Percentiles rank a stretch among this genome's conserved stretches.
Conservation (phyloP, 2,329 filamentous ascomycete species). For the Talaromyces amestolkiae region DNA sequence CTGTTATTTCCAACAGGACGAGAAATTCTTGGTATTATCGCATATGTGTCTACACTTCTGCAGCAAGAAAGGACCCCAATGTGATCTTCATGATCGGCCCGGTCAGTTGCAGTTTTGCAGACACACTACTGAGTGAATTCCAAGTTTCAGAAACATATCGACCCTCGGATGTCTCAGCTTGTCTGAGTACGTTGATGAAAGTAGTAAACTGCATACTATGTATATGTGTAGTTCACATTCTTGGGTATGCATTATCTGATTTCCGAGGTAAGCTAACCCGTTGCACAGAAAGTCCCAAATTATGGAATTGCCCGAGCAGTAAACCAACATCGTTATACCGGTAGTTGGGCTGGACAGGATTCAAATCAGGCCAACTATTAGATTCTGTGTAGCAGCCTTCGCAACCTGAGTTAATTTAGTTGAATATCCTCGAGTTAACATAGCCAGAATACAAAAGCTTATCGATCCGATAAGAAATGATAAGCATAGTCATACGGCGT, state of each 20-base stretch:
- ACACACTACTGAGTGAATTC: too few species aligned
- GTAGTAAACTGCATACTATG: background rate
- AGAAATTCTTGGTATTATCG: background rate
- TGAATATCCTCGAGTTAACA: too few species aligned
- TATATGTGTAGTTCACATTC: background rate
- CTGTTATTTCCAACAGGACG: background rate
- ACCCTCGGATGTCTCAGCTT: background rate
- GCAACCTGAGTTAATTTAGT: too few species aligned
- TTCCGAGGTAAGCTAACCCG: background rate
- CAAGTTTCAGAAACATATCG: background rate
- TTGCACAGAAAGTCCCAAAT: background rate
- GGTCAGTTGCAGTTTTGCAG: background rate
- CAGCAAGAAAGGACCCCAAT: background rate
- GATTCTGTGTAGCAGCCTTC: background rate
- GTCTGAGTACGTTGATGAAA: background rate
- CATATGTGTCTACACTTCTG: background rate
- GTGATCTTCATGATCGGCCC: background rate
- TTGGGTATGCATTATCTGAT: background rate
- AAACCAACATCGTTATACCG: background rate
- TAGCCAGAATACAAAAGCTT: background rate
- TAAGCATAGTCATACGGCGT: background rate
- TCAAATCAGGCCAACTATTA: background rate
- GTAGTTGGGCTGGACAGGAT: background rate
- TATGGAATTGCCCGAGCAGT: background rate
- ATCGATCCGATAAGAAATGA: slow-evolving; percentile 3